A percentile compares a stretch with the other conserved stretches of the same genome.
Conservation (phyloP, 176 grass and related monocot genomes). For the Oryza brachyantha region DNA sequence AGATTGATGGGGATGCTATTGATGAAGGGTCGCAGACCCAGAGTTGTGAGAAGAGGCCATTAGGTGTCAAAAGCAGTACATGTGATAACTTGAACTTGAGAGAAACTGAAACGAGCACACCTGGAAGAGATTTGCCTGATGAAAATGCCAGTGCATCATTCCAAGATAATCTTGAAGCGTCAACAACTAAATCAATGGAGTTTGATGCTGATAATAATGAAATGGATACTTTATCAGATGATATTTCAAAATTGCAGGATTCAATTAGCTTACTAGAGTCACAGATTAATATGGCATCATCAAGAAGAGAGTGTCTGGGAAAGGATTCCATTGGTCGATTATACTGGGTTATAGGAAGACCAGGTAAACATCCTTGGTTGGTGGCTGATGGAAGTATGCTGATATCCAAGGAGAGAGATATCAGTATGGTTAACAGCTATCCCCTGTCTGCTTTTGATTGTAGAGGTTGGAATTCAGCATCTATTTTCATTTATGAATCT, state of each 20-base stretch:
- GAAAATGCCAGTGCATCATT: conserved; percentile 35
- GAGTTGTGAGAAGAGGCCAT: conserved; percentile 22
- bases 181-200: conserved; percentile 27
- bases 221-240: conserved; percentile 57
- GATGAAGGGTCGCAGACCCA: conserved; percentile 37
- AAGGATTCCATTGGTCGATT: conserved; percentile 82
- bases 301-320: conserved; percentile 90
- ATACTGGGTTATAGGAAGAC: conserved; percentile 80
- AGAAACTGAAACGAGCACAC: conserved; percentile 7
- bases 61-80: conserved; percentile 29
- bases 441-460: conserved; percentile 50
- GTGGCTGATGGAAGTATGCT: conserved; percentile 70
- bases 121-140: conserved; percentile 45
- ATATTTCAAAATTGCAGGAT: conserved; percentile 74
- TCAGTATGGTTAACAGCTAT: conserved; percentile 55
- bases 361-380: conserved; percentile 75
- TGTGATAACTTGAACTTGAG: conserved; percentile 27
- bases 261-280: conserved; percentile 69
- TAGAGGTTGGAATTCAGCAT: conserved; percentile 50
- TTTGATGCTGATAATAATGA: conserved; percentile 49
- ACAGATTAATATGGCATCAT: conserved; percentile 61
- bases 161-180: conserved; percentile 41
- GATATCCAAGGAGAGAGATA: conserved; percentile 46
- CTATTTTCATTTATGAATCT: conserved; percentile 77
- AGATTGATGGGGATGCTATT: conserved; percentile 9